These are phyloP conservation scores for Zoysia japonica DNA, from an alignment of 176 grass and related monocot species.

Conservation along the genomic window DNA sequence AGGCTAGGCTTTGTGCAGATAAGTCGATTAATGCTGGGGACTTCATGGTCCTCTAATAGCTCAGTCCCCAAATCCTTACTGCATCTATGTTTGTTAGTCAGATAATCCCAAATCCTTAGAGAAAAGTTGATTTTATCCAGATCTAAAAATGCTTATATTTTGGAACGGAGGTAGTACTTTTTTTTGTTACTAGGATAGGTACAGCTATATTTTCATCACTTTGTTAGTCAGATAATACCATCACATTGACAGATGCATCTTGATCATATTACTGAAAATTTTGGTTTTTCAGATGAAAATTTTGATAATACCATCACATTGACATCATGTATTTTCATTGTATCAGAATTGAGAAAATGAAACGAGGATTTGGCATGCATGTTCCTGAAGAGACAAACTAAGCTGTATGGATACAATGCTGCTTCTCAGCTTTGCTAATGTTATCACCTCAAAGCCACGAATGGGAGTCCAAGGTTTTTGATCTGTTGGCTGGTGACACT, in stretches of 20 bases:
- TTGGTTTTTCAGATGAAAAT: background rate
- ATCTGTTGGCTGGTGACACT: slow-evolving; percentile 1
- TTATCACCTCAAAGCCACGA: background rate
- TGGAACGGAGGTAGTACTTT: no score
- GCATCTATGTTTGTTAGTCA: background rate
- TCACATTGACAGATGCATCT: background rate
- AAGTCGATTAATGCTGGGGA: background rate
- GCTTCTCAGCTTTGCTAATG: background rate
- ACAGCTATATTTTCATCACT: background rate
- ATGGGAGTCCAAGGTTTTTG: background rate
- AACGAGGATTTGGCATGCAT: slow-evolving; percentile 88
- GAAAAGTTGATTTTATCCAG: no score
- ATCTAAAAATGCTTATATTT: no score
- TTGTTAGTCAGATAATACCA: background rate
- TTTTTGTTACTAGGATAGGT: background rate
- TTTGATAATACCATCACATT: no score
- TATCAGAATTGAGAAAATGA: slow-evolving; percentile 83
- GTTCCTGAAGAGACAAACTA: slow-evolving; percentile 59
- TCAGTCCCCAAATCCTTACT: background rate
- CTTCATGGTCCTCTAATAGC: background rate
- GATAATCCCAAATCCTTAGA: no score
- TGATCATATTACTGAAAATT: background rate
- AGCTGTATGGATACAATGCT: slow-evolving; percentile 17
- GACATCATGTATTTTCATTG: background rate
- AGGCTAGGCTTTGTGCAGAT: slow-evolving; percentile 21